phyloP scores from a whole-genome alignment of 2,329 filamentous ascomycete species.

The Paraphaeosphaeria sporulosa region DNA sequence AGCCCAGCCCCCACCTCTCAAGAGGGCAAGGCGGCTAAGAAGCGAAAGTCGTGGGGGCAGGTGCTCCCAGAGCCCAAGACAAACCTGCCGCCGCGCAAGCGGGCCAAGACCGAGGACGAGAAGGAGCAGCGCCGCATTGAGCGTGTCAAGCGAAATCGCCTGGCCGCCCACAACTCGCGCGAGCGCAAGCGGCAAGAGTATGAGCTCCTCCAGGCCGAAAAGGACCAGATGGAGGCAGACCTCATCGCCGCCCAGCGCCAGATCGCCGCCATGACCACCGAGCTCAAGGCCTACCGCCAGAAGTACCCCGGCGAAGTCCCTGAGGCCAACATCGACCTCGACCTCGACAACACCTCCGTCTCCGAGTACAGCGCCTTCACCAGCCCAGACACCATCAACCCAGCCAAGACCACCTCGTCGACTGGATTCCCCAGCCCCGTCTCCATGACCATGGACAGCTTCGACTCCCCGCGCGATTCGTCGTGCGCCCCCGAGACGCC shows the following conservation, averaged over 20 bases:
- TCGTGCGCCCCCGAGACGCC: slow-evolving; percentile 50
- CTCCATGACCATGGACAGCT: slow-evolving; percentile 48
- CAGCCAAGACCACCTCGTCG: slow-evolving; percentile 40
- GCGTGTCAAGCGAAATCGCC: slow-evolving; percentile 93
- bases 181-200: slow-evolving; percentile 92
- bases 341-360: slow-evolving; percentile 29
- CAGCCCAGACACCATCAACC: slow-evolving; percentile 42
- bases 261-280: slow-evolving; percentile 59
- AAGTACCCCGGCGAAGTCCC: slow-evolving; percentile 42
- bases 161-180: slow-evolving; percentile 93
- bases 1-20: slow-evolving; percentile 30
- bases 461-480: slow-evolving; percentile 49
- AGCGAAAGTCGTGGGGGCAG: slow-evolving; percentile 98
- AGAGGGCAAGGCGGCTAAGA: slow-evolving; percentile 74
- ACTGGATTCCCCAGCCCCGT: slow-evolving; percentile 42
- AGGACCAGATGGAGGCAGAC: slow-evolving; percentile 69
- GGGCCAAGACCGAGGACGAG: slow-evolving; percentile 97
- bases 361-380: slow-evolving; percentile 28
- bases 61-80: slow-evolving; percentile 97
- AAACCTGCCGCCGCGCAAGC: slow-evolving; percentile 92
- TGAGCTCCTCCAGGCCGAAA: slow-evolving; percentile 77
- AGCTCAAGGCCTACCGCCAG: slow-evolving; percentile 51
- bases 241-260: slow-evolving; percentile 64
- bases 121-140: slow-evolving; percentile 98
- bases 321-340: slow-evolving; percentile 24